Evolutionary conservation across 495 filamentous ascomycete species (phyloP), one percentile per base, ranked within the genome.

Genomic region (Xylaria longipes): DNA sequence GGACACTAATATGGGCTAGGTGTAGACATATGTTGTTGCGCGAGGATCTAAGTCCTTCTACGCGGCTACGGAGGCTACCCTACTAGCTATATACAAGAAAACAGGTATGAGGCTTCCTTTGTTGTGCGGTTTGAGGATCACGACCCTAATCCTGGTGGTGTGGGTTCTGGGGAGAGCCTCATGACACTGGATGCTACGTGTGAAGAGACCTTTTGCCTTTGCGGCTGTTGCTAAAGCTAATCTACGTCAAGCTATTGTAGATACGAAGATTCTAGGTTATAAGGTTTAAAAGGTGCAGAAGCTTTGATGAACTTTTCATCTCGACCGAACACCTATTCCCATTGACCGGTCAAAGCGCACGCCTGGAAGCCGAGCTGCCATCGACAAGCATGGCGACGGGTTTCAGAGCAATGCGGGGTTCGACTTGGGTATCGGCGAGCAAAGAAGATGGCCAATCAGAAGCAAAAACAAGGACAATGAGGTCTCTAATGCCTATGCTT

Each of bases 131-230:
- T n/a, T n/a, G n/a, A n/a, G n/a, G n/a, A n/a, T n/a, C n/a, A n/a
- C n/a, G n/a, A n/a, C n/a, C n/a, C n/a, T n/a, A n/a, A n/a, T n/a
- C n/a, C n/a, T n/a, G n/a, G n/a, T n/a, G n/a, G n/a, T n/a, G n/a
- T n/a, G n/a, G n/a, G n/a, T n/a, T n/a, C n/a, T n/a, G n/a, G n/a
- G n/a, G n/a, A n/a, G n/a, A n/a, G n/a, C n/a, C n/a, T n/a, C n/a
- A n/a, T n/a, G n/a, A n/a, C n/a, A n/a, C n/a, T n/a, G 7, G 78
- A 83, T 68, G 83, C 71, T 1, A 68, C 72, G 0, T 67, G 75
- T 46, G 81, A 82, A 61, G 83, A 85, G 63, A 73, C 69, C 15
- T 35, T 80, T n/a, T 79, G 83, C 5, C 68, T 77, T 77, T 0
- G 65, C 73, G 20, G 66, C 68, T 33, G 73, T 73, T 17, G 72